These are phyloP conservation scores for Claviceps sp. DNA, from an alignment of 2,329 filamentous ascomycete genomes.

Conservation along the genomic window DNA sequence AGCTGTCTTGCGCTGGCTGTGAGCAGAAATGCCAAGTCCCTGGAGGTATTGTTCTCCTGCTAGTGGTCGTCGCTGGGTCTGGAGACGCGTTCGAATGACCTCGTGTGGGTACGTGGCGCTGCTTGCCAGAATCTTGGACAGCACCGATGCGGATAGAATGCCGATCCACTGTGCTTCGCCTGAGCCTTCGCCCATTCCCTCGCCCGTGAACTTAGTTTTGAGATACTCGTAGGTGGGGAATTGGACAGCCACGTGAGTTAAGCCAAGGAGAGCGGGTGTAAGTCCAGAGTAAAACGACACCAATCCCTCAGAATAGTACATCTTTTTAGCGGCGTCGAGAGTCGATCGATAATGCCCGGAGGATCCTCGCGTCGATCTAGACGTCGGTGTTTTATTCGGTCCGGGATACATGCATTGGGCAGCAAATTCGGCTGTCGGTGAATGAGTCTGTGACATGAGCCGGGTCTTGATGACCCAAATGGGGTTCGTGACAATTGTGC, in stretches of 20 bases:
- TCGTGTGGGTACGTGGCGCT: constrained; percentile 96
- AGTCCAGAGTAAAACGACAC: constrained; percentile 90
- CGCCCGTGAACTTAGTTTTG: constrained; percentile 79
- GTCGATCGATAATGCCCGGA: constrained; percentile 89
- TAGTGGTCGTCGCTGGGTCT: constrained; percentile 74
- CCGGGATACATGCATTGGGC: constrained; percentile 33
- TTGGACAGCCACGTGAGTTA: constrained; percentile 93
- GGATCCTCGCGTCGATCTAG: constrained; percentile 43
- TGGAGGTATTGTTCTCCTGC: constrained; percentile 39
- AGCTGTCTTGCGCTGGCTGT: constrained; percentile 13
- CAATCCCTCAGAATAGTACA: constrained; percentile 85
- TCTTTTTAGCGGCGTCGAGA: constrained; percentile 82
- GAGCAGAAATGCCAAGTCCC: constrained; percentile 31
- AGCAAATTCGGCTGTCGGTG: constrained; percentile 31
- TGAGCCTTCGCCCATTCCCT: constrained; percentile 62
- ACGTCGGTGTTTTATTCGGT: constrained; percentile 39
- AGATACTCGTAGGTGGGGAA: constrained; percentile 93
- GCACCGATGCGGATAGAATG: constrained; percentile 74
- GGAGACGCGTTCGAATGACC: constrained; percentile 81
- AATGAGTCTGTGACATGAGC: constrained; percentile 80
- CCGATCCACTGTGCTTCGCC: constrained; percentile 58
- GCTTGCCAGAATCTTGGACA: constrained; percentile 90
- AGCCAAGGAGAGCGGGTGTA: constrained; percentile 77
- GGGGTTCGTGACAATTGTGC: constrained; percentile 87
- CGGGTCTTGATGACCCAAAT: constrained; percentile 99